These are phyloP conservation scores for Glycyrrhiza uralensis DNA, from an alignment of 306 rosid genomes.

Conservation along the genomic window DNA sequence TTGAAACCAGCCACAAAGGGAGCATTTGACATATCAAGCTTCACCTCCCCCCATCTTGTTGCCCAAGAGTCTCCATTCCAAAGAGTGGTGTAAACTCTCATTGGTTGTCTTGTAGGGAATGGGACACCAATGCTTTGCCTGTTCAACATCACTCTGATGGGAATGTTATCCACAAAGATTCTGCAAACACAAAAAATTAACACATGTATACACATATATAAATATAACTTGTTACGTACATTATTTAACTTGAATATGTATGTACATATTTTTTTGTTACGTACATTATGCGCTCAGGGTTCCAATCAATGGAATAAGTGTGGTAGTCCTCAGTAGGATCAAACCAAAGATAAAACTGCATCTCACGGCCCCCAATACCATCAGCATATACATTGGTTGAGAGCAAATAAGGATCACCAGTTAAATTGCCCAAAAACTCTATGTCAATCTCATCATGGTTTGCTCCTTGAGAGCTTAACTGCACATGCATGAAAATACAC, in stretches of 20 bases:
- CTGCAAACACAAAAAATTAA: slow-evolving; percentile 21
- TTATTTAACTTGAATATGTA: too few species aligned
- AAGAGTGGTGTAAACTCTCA: slow-evolving; percentile 40
- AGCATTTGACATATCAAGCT: slow-evolving; percentile 36
- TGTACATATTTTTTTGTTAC: background rate
- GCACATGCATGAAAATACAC: background rate
- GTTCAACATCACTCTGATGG: slow-evolving; percentile 37
- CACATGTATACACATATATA: background rate
- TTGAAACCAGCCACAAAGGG: slow-evolving; percentile 44
- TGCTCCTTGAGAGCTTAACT: slow-evolving; percentile 41
- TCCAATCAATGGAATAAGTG: slow-evolving; percentile 50
- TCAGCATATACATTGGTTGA: slow-evolving; percentile 44
- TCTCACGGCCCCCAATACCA: slow-evolving; percentile 42
- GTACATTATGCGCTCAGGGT: slow-evolving; percentile 36
- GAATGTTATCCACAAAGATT: slow-evolving; percentile 37
- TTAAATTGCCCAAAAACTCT: slow-evolving; percentile 44
- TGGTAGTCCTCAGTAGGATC: slow-evolving; percentile 45
- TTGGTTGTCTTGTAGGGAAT: slow-evolving; percentile 39
- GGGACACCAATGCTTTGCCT: slow-evolving; percentile 38
- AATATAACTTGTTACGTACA: background rate
- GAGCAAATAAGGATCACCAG: slow-evolving; percentile 46
- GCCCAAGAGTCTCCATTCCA: slow-evolving; percentile 61
- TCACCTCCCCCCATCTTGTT: slow-evolving; percentile 51
- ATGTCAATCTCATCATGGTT: slow-evolving; percentile 48
- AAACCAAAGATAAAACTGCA: slow-evolving; percentile 49